Evolutionary conservation across 768 basidiomycete genomes (phyloP).

Genomic region (Pulveroboletus sp.): DNA sequence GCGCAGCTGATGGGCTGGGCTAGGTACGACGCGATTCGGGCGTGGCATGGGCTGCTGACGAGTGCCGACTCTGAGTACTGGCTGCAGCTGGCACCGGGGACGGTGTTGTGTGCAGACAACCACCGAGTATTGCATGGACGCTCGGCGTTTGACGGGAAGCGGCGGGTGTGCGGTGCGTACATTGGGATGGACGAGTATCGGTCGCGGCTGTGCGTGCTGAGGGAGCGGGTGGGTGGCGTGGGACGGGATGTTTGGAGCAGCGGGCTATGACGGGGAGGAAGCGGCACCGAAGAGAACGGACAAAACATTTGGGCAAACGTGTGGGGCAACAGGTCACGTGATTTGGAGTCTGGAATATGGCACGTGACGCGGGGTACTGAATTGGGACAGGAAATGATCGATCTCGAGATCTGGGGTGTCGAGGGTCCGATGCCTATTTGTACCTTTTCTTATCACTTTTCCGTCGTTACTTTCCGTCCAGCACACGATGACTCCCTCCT

Average conservation of each 20-base stretch:
- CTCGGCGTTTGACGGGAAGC: constrained; percentile 81
- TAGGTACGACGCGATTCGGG: constrained; percentile 76
- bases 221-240: constrained; percentile 36
- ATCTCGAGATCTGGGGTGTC: constrained; percentile 18
- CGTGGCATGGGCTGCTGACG: constrained; percentile 72
- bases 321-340: constrained; percentile 19
- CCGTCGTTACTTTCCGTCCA: background rate
- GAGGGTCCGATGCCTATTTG: constrained; percentile 19
- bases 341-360: constrained; percentile 10
- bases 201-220: constrained; percentile 67
- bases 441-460: constrained; percentile 20
- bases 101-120: constrained; percentile 89
- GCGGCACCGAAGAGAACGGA: constrained; percentile 26
- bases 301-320: constrained; percentile 24
- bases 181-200: constrained; percentile 86
- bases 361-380: constrained; percentile 17
- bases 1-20: background rate
- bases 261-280: constrained; percentile 33
- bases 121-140: constrained; percentile 92
- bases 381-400: constrained; percentile 4
- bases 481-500: constrained; percentile 14
- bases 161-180: constrained; percentile 96
- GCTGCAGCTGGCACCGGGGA: constrained; percentile 86
- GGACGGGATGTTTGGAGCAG: constrained; percentile 57
- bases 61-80: constrained; percentile 86